Conservation (phyloP, 2,329 filamentous ascomycete species). For the Golovinomyces cichoracearum region DNA sequence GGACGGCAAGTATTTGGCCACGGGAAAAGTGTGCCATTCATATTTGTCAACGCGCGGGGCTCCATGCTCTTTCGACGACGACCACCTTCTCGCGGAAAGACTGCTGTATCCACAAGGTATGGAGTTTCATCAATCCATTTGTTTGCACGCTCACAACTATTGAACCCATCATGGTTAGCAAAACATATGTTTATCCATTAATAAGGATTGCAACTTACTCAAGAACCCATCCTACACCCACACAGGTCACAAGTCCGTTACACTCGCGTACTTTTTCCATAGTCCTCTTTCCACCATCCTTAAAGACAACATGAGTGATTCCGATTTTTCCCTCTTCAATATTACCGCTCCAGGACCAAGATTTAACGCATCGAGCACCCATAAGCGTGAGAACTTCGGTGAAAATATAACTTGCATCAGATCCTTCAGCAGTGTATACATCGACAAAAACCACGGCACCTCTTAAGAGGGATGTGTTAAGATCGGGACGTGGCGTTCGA, state of each 20-base stretch:
- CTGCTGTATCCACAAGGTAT: conserved; percentile 41
- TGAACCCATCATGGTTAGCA: not conserved
- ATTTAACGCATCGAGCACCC: conserved; percentile 54
- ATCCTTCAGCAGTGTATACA: conserved; percentile 57
- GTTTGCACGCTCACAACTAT: conserved; percentile 48
- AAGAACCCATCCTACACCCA: conserved; percentile 69
- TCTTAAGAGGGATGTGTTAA: conserved; percentile 29
- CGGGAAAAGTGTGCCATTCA: conserved; percentile 36
- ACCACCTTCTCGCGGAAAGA: conserved; percentile 41
- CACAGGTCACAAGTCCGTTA: conserved; percentile 53
- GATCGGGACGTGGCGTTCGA: conserved; percentile 27
- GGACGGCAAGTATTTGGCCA: conserved; percentile 11
- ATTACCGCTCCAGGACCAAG: conserved; percentile 41
- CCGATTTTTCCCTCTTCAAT: conserved; percentile 28
- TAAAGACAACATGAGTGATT: conserved; percentile 75
- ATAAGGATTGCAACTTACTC: conserved; percentile 34
- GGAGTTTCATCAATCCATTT: conserved; percentile 48
- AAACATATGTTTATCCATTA: not conserved
- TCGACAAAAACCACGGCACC: conserved; percentile 64
- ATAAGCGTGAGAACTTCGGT: conserved; percentile 54
- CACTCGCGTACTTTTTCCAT: conserved; percentile 54
- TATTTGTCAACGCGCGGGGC: conserved; percentile 40
- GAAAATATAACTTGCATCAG: conserved; percentile 58
- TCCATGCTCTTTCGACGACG: conserved; percentile 63
- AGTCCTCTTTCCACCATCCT: conserved; percentile 58